phyloP scores from a whole-genome alignment of 495 filamentous ascomycete genomes.

The Talaromyces liani region DNA sequence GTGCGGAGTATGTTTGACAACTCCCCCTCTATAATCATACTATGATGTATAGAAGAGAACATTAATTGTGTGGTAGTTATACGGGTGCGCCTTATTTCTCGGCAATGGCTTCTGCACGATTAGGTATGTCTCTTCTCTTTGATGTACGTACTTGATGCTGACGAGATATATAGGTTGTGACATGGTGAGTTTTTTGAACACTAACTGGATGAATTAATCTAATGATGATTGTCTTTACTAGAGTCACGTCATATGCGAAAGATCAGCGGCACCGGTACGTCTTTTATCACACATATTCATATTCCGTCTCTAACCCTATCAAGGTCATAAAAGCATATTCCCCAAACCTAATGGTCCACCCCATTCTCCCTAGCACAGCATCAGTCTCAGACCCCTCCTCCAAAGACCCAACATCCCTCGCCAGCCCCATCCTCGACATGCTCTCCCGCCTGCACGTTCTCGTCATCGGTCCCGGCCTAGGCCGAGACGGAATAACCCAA shows the following conservation, averaged over 20 bases:
- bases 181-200: slow-evolving; percentile 47
- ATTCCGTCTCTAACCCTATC: neutral
- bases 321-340: slow-evolving; percentile 94
- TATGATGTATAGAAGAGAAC: neutral
- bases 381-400: slow-evolving; percentile 35
- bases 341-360: slow-evolving; percentile 97
- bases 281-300: neutral
- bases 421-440: slow-evolving; percentile 68
- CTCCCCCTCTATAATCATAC: too few species aligned
- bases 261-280: slow-evolving; percentile 59
- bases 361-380: slow-evolving; percentile 70
- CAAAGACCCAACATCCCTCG: slow-evolving; percentile 50
- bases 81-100: slow-evolving; percentile 98
- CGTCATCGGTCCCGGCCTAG: slow-evolving; percentile 88
- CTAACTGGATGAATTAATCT: neutral
- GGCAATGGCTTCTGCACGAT: slow-evolving; percentile 84
- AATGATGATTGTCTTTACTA: slow-evolving; percentile 20
- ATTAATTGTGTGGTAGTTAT: slow-evolving; percentile 44
- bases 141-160: neutral
- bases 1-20: slow-evolving; percentile 56
- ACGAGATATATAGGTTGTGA: slow-evolving; percentile 52
- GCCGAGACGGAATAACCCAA: slow-evolving; percentile 83
- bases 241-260: slow-evolving; percentile 97
- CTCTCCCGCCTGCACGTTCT: slow-evolving; percentile 82
- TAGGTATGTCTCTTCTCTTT: slow-evolving; percentile 44